A percentile compares a stretch with the other conserved stretches of the same genome.
phyloP scores from a whole-genome alignment of 768 basidiomycete genomes.

The Boletus fagicola region DNA sequence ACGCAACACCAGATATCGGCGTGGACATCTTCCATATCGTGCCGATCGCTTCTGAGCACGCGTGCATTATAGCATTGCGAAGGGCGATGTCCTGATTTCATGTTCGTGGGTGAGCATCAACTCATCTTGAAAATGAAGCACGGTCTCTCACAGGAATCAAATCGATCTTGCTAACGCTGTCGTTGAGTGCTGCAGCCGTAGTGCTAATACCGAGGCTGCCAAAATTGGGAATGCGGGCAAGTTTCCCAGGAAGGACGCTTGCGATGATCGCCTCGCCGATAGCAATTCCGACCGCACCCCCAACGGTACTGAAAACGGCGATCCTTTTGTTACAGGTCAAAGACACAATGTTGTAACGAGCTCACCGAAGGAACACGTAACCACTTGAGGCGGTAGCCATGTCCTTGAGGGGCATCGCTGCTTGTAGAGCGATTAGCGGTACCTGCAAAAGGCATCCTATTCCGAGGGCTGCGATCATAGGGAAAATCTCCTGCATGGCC shows the following conservation, averaged over 20 bases:
- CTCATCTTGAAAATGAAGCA: not conserved
- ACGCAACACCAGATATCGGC: slow-evolving; percentile 52
- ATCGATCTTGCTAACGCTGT: slow-evolving; percentile 47
- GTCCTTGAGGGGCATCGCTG: slow-evolving; percentile 83
- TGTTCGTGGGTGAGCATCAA: not conserved
- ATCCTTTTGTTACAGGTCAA: slow-evolving; percentile 32
- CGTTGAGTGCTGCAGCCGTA: slow-evolving; percentile 42
- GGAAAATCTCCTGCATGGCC: slow-evolving; percentile 60
- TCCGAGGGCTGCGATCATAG: slow-evolving; percentile 64
- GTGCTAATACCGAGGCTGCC: slow-evolving; percentile 33
- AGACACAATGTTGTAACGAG: not conserved
- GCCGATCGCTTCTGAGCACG: slow-evolving; percentile 61
- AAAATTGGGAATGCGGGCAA: slow-evolving; percentile 35
- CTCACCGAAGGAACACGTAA: slow-evolving; percentile 67
- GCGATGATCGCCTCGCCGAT: slow-evolving; percentile 71
- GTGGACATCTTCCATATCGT: slow-evolving; percentile 65
- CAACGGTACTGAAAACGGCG: slow-evolving; percentile 49
- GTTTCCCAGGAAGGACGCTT: slow-evolving; percentile 43
- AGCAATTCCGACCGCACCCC: slow-evolving; percentile 67
- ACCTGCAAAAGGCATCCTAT: slow-evolving; percentile 64
- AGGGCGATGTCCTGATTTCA: slow-evolving; percentile 44
- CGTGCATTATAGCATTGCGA: slow-evolving; percentile 53
- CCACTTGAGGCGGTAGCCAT: slow-evolving; percentile 81
- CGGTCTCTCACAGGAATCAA: slow-evolving; percentile 19
- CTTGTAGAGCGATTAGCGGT: slow-evolving; percentile 74